Percentiles rank a stretch among this genome's conserved stretches.
Evolutionary conservation across 2,329 filamentous ascomycete species (phyloP).

Genomic region (Neopestalotiopsis rosae): DNA sequence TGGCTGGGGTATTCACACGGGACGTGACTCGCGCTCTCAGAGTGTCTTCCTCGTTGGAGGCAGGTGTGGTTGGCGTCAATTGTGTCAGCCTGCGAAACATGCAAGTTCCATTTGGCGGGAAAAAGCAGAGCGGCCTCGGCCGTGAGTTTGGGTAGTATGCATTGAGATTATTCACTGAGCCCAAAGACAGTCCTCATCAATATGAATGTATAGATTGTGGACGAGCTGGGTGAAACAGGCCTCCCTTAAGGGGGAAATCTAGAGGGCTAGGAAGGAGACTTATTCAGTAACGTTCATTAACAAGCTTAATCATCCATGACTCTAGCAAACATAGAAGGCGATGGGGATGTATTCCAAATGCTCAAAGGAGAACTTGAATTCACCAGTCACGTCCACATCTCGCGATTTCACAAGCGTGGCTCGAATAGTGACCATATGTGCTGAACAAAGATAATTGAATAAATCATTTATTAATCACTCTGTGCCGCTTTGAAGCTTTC

Average conservation of each 20-base stretch:
- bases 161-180: slow-evolving; percentile 52
- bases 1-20: slow-evolving; percentile 61
- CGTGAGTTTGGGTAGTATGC: slow-evolving; percentile 54
- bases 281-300: too few relatives aligned
- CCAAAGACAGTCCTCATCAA: slow-evolving; percentile 57
- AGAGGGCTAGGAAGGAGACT: too few relatives aligned
- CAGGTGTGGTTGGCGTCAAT: slow-evolving; percentile 76
- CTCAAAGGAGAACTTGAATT: too few relatives aligned
- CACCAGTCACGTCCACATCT: too few relatives aligned
- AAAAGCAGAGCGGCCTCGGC: slow-evolving; percentile 55
- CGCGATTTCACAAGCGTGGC: too few relatives aligned
- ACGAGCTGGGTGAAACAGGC: too few relatives aligned
- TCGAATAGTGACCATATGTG: too few relatives aligned
- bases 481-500: neutral
- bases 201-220: neutral
- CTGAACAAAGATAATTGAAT: neutral
- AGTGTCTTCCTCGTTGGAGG: slow-evolving; percentile 60
- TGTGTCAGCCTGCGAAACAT: slow-evolving; percentile 44
- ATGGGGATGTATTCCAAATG: too few relatives aligned
- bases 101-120: slow-evolving; percentile 53
- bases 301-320: too few relatives aligned
- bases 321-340: too few relatives aligned
- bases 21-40: slow-evolving; percentile 68
- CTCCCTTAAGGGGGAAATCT: too few relatives aligned
- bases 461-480: neutral